Evolutionary conservation across 1,139 yeast genomes (phyloP).

Genomic region (Yamadazyma buinensis): DNA sequence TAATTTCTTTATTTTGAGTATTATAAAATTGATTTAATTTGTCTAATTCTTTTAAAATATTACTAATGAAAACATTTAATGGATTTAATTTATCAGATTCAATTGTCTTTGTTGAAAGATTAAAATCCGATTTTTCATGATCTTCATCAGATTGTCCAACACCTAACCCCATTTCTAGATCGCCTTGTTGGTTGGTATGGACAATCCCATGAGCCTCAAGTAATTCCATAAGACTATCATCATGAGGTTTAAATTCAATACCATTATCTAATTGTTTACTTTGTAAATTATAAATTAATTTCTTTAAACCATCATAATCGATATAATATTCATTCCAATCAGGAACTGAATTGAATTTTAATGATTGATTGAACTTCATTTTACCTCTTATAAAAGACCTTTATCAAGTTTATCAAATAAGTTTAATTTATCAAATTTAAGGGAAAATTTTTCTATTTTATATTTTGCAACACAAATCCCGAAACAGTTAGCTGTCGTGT

Average conservation of each 20-base stretch:
- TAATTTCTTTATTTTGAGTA: slow-evolving; percentile 46
- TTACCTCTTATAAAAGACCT: no score
- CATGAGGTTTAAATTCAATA: slow-evolving; percentile 16
- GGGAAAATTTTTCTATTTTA: no score
- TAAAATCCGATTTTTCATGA: slow-evolving; percentile 2
- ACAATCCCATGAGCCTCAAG: not conserved
- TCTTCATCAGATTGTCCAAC: slow-evolving; percentile 1
- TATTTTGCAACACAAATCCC: not conserved
- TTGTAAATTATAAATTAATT: slow-evolving; percentile 49
- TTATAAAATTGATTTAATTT: slow-evolving; percentile 57
- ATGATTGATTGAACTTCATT: slow-evolving; percentile 73
- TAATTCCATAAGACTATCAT: slow-evolving; percentile 1
- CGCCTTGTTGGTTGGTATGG: not conserved
- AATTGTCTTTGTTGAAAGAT: slow-evolving; percentile 1
- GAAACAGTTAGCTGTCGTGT: slow-evolving; percentile 7
- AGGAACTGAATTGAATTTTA: slow-evolving; percentile 77
- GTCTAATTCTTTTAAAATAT: slow-evolving; percentile 51
- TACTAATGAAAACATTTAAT: slow-evolving; percentile 34
- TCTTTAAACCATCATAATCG: slow-evolving; percentile 62
- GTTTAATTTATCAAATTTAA: no score
- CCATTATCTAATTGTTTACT: slow-evolving; percentile 30
- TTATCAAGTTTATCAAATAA: no score
- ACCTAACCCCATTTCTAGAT: not conserved
- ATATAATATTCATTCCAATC: slow-evolving; percentile 73
- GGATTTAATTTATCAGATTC: slow-evolving; percentile 10